Evolutionary conservation across 371 early-diverging fungal genomes (phyloP).

Genomic region (Mucor velutinosus): DNA sequence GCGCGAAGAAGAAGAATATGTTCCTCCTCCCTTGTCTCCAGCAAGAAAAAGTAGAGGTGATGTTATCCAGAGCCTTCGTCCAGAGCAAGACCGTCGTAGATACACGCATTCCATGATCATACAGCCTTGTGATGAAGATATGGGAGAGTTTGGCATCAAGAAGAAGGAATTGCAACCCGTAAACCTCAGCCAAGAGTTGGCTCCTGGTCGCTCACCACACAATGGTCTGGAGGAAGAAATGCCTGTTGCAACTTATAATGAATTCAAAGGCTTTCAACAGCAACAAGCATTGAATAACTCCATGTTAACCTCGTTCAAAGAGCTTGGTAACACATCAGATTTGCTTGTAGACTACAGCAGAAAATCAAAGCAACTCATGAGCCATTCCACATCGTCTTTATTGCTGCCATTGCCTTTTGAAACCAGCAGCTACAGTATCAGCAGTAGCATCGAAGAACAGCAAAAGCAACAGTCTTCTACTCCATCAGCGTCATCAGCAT

Average conservation of each 20-base stretch:
- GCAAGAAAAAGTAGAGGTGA: constrained; percentile 8
- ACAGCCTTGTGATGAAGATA: constrained; percentile 7
- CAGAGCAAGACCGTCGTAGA: not conserved
- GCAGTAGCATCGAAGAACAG: not conserved
- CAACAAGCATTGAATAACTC: not conserved
- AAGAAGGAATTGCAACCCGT: not conserved
- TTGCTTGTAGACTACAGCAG: not conserved
- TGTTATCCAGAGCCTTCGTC: not conserved
- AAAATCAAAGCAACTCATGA: not conserved
- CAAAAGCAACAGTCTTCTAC: not conserved
- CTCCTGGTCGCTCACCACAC: not conserved
- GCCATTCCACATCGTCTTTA: not conserved
- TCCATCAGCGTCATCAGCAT: not conserved
- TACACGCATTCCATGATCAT: constrained; percentile 4
- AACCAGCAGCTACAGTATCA: not conserved
- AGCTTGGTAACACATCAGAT: not conserved
- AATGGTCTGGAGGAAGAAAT: not conserved
- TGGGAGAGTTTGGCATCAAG: constrained; percentile 15
- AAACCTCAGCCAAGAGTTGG: not conserved
- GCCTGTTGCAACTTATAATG: not conserved
- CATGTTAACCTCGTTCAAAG: not conserved
- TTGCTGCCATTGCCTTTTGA: not conserved
- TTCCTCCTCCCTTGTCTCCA: constrained; percentile 11
- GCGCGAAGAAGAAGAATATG: not conserved
- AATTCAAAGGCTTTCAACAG: not conserved